Base-by-base conservation (phyloP, 306 rosid species). In the Medicago arabica region DNA sequence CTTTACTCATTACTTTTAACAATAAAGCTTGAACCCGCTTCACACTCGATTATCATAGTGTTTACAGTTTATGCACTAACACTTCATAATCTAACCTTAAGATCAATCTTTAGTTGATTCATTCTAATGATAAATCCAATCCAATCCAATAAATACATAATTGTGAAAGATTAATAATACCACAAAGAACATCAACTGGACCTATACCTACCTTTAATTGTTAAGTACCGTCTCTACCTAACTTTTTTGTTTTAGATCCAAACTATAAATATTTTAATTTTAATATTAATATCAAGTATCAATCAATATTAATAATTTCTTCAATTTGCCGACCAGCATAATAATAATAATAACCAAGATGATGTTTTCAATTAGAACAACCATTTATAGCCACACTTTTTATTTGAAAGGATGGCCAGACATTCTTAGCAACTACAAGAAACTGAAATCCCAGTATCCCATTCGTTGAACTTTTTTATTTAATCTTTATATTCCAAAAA, bases 291-390 rank as follows among this genome's bases (percentile, higher is more conserved):
- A 9, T 18, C 12, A 55, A 12, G 31, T 55, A 19, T 55, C 6
- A 8, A 19, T 55, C 6, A 8, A 7, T 28, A 28, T 46, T 55
- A 58, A 15, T 39, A 40, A 61, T 75, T 11, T 12, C 4, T 62
- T 72, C 28, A 68, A 23, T 74, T 77, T 77, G 87, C 87, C 87
- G 85, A 8, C 87, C 85, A 81, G 4, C 8, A 74, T 61, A 14
- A 31, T 57, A 58, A n/a, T 80, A 73, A 36, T 0, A 64, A 34
- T 0, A 31, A 31, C 0, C 0, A 34, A 12, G 11, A 55, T 68
- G 53, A 70, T 43, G 74, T 53, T 83, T 75, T 71, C 76, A 65
- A 64, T 21, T 34, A 4, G 19, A 12, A 58, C 38, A 31, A 18
- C 46, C 14, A 60, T 58, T 81, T 8, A 17, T 71, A 59, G 82